Conservation (phyloP, 495 filamentous ascomycete genomes). For the Podospora appendiculata region DNA sequence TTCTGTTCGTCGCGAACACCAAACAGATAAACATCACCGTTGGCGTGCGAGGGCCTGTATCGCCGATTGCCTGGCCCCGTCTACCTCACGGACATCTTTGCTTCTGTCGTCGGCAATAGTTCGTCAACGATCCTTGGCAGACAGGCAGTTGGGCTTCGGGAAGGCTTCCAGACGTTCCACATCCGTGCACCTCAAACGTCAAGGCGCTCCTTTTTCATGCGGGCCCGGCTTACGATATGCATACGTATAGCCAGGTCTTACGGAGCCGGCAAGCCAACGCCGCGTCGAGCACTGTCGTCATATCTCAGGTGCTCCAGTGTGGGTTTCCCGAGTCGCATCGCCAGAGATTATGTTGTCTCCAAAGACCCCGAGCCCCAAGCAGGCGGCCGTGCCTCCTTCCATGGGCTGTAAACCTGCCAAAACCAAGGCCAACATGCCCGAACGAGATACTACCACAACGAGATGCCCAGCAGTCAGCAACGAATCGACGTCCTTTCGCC, state of each 20-base stretch:
- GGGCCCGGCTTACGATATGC: slow-evolving; percentile 9
- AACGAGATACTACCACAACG: neutral
- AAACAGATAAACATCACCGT: neutral
- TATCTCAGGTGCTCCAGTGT: slow-evolving; percentile 3
- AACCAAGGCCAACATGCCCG: neutral
- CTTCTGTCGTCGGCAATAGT: no score
- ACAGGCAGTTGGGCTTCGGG: slow-evolving; percentile 6
- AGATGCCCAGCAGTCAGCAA: neutral
- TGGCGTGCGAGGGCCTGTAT: neutral
- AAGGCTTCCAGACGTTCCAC: slow-evolving; percentile 26
- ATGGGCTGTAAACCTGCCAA: neutral
- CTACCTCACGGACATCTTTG: no score
- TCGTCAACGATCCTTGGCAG: neutral
- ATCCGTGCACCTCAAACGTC: slow-evolving; percentile 22
- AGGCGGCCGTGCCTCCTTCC: neutral
- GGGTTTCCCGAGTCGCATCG: neutral
- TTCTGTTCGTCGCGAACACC: no score
- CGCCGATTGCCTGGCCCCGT: no score
- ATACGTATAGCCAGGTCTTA: neutral
- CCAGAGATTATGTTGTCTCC: neutral
- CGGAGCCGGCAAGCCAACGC: slow-evolving; percentile 1
- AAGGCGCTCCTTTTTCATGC: slow-evolving; percentile 15
- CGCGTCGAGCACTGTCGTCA: neutral
- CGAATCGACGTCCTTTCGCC: neutral
- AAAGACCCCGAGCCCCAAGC: neutral